phyloP scores from a whole-genome alignment of 495 filamentous ascomycete species.

The Daldinia loculata region DNA sequence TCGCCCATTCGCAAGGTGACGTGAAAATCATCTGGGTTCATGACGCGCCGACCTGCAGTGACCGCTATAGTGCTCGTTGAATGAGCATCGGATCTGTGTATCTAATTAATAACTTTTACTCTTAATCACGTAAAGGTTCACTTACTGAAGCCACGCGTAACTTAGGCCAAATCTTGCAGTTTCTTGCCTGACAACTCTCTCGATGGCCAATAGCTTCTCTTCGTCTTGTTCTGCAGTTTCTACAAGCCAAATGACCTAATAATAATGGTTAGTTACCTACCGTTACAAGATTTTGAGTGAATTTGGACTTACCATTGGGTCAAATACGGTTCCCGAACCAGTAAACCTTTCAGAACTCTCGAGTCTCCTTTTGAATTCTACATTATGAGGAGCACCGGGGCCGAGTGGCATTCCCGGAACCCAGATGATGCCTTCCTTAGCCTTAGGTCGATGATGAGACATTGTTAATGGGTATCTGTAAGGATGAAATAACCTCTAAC shows the following conservation, averaged over 20 bases:
- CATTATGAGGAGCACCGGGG: neutral
- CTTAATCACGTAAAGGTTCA: neutral
- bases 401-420: constrained; percentile 16
- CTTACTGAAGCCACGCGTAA: constrained; percentile 27
- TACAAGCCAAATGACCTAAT: neutral
- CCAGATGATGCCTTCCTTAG: neutral
- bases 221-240: neutral
- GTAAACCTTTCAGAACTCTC: neutral
- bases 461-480: neutral
- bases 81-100: constrained; percentile 10
- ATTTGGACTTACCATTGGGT: constrained; percentile 10
- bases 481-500: no score
- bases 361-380: neutral
- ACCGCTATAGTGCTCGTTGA: neutral
- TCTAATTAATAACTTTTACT: constrained; percentile 1
- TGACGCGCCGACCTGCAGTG: neutral
- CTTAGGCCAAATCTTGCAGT: neutral
- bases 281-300: neutral
- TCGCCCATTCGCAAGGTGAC: constrained; percentile 27
- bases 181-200: constrained; percentile 1
- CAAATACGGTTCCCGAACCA: neutral
- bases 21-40: constrained; percentile 15
- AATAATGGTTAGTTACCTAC: neutral
- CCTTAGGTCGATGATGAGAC: neutral
- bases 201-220: neutral